phyloP scores from a whole-genome alignment of 352 stramenopile genomes.

The Blastocystis sp. region DNA sequence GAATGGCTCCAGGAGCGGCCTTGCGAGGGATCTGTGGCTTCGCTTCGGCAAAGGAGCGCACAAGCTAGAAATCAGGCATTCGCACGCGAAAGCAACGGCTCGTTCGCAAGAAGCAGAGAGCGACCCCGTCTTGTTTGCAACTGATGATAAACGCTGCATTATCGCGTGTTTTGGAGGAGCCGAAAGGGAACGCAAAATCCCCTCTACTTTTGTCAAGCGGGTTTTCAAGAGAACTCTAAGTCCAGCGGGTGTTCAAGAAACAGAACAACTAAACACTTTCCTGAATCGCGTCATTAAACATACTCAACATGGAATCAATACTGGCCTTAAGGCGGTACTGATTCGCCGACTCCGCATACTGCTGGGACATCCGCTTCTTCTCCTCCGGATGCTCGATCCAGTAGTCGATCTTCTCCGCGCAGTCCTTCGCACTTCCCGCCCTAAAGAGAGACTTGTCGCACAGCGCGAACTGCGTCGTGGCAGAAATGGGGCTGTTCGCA shows the following conservation, averaged over 20 bases:
- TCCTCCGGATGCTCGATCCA: constrained; percentile 62
- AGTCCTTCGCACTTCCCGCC: neutral
- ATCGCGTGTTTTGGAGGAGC: neutral
- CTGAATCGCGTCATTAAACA: constrained; percentile 54
- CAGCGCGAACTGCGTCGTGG: constrained; percentile 38
- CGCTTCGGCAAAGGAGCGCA: constrained; percentile 40
- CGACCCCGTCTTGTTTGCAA: neutral
- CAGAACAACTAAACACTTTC: neutral
- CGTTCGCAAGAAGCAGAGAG: neutral
- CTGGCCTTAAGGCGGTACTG: constrained; percentile 16
- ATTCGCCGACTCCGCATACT: constrained; percentile 1
- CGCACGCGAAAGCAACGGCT: neutral
- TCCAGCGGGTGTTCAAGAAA: neutral
- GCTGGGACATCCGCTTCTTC: constrained; percentile 10
- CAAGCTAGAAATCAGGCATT: constrained; percentile 12
- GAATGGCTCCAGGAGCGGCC: neutral
- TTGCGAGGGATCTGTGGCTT: constrained; percentile 16
- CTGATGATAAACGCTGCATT: neutral
- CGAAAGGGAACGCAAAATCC: neutral
- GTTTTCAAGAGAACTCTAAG: neutral
- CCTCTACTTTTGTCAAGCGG: no score
- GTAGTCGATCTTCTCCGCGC: constrained; percentile 38
- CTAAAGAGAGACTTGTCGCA: constrained; percentile 24
- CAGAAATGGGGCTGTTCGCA: constrained; percentile 20
- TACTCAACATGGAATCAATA: neutral